phyloP scores from a whole-genome alignment of 75 land plant genomes.

The Sequoia sempervirens region DNA sequence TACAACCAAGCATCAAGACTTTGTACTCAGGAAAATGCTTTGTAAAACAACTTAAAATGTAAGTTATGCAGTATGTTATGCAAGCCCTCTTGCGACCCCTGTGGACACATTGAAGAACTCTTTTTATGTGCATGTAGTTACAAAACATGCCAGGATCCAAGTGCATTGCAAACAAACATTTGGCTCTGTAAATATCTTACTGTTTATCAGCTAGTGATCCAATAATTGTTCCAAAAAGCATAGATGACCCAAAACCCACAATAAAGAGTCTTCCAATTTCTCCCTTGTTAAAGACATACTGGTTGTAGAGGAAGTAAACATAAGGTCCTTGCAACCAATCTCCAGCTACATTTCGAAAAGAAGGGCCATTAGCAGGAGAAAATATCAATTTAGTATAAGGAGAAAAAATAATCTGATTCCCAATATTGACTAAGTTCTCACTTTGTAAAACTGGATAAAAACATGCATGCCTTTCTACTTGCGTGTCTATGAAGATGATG shows the following conservation, averaged over 20 bases:
- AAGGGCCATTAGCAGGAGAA: not conserved
- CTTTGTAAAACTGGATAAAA: too few relatives aligned
- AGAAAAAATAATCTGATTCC: too few relatives aligned
- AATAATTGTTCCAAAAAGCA: slow-evolving; percentile 95
- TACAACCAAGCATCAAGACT: slow-evolving; percentile 82
- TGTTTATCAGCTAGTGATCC: slow-evolving; percentile 97
- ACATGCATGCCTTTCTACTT: too few relatives aligned
- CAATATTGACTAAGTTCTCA: too few relatives aligned
- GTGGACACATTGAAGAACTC: too few relatives aligned
- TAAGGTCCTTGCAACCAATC: slow-evolving; percentile 97
- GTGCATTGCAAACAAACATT: too few relatives aligned
- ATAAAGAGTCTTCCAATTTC: slow-evolving; percentile 94
- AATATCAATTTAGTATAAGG: too few relatives aligned
- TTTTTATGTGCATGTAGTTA: too few relatives aligned
- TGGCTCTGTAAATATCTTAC: too few relatives aligned
- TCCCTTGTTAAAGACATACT: slow-evolving; percentile 76
- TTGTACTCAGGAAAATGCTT: slow-evolving; percentile 87
- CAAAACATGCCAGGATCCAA: too few relatives aligned
- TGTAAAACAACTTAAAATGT: slow-evolving; percentile 89
- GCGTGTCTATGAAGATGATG: too few relatives aligned
- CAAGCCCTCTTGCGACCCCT: slow-evolving; percentile 86
- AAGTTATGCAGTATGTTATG: slow-evolving; percentile 88
- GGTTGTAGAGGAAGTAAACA: slow-evolving; percentile 21
- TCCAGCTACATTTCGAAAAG: slow-evolving; percentile 40
- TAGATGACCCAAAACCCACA: slow-evolving; percentile 98